Base-by-base conservation (phyloP, 2,329 filamentous ascomycete species). In the Ophiostoma populinum region DNA sequence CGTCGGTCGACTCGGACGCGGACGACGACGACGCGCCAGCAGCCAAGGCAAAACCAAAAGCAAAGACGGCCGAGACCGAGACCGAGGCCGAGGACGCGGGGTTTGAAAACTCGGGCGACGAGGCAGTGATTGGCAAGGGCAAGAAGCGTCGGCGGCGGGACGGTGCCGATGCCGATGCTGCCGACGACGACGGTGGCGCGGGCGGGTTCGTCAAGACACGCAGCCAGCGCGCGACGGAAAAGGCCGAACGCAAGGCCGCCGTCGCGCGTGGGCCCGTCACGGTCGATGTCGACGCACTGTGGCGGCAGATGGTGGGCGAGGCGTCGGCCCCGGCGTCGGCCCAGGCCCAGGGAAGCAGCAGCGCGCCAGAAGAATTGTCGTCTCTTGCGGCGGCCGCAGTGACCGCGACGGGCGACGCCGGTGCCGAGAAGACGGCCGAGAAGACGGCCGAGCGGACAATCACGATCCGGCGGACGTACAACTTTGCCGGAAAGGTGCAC, bases 151-250 rank as follows among this genome's bases (percentile, higher is more conserved):
- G 53, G 24, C 60, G 57, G 49, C 67, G 59, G 47, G 53, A 52
- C 27, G 65, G 59, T 46, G 59, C 10, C 2, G 48, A 45, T 2
- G 48, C 43, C 15, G 70, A 71, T 22, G 65, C 61, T 15, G 67
- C 64, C 24, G 70, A 70, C 39, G 68, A 67, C 12, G 70, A 71
- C 26, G 65, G 60, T 11, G 67, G 66, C 21, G 69, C 70, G 36
- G 73, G 72, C 8, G 70, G 70, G 0, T 54, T 81, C 42, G 61
- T 85, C 53, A 82, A 80, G 59, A 85, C 79, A 32, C 65, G 79
- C 39, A 67, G 75, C 34, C 77, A 80, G 55, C 64, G 75, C 40
- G 74, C 74, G 13, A 61, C 59, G 30, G 76, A 80, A 45, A 70
- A 70, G 45, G 65, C 63, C 41, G 72, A 77, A 47, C 61, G 62